These are phyloP conservation scores for Asclepias syriaca DNA, from an alignment of 257 asterid species.

Conservation along the genomic window DNA sequence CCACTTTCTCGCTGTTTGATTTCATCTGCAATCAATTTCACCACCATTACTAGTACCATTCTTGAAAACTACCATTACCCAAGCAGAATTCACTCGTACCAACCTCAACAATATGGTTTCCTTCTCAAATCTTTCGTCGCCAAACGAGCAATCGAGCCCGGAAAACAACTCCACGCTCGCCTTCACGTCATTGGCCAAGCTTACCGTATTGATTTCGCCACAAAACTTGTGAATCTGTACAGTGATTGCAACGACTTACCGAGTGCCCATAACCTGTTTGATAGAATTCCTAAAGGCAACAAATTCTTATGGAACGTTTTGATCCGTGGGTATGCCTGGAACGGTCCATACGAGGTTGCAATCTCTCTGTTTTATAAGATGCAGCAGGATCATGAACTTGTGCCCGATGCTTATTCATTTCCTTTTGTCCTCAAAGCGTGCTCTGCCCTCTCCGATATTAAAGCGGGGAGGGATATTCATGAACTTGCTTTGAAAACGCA, in stretches of 20 bases:
- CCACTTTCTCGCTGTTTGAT: neutral
- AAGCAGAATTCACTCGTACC: neutral
- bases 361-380: constrained; percentile 38
- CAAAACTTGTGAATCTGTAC: constrained; percentile 50
- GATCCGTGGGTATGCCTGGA: constrained; percentile 65
- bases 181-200: constrained; percentile 34
- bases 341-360: constrained; percentile 45
- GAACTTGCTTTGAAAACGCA: constrained; percentile 32
- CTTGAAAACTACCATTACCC: constrained; percentile 12
- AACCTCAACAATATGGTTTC: constrained; percentile 27
- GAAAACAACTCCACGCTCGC: constrained; percentile 53
- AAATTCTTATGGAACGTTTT: constrained; percentile 61
- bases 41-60: neutral
- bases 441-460: constrained; percentile 36
- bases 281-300: constrained; percentile 45
- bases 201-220: constrained; percentile 32
- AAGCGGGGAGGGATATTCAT: constrained; percentile 44
- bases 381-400: constrained; percentile 38
- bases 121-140: constrained; percentile 43
- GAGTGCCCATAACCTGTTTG: constrained; percentile 52
- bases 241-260: constrained; percentile 29
- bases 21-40: neutral
- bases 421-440: constrained; percentile 62
- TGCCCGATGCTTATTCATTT: constrained; percentile 52
- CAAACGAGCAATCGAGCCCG: constrained; percentile 39